Conservation (phyloP, 176 grass and related monocot species). For the Aegilops bicornis region DNA sequence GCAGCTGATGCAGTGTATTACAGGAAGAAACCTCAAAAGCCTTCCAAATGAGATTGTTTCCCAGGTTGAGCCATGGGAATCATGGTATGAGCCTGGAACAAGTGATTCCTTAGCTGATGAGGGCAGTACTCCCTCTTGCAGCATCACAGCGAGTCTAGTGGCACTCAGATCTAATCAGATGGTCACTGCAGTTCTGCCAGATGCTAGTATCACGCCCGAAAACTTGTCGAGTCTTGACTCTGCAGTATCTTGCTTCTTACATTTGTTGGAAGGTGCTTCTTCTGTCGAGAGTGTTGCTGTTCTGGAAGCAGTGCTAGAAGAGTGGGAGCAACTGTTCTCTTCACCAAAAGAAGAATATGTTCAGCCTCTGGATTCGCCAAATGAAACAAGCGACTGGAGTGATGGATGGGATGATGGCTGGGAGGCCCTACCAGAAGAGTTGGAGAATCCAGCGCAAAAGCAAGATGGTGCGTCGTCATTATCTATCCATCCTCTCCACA, state of each 20-base stretch:
- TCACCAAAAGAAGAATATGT: slow-evolving; percentile 41
- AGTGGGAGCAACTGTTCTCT: slow-evolving; percentile 93
- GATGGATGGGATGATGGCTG: slow-evolving; percentile 91
- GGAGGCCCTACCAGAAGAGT: slow-evolving; percentile 81
- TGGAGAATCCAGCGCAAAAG: slow-evolving; percentile 53
- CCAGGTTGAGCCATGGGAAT: slow-evolving; percentile 89
- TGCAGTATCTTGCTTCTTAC: slow-evolving; percentile 86
- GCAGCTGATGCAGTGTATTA: slow-evolving; percentile 90
- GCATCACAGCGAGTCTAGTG: slow-evolving; percentile 75
- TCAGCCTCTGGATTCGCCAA: slow-evolving; percentile 55
- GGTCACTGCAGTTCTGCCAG: slow-evolving; percentile 48
- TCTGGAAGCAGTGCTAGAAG: slow-evolving; percentile 78
- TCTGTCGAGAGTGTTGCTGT: slow-evolving; percentile 52
- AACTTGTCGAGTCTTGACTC: slow-evolving; percentile 63
- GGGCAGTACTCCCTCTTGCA: slow-evolving; percentile 39
- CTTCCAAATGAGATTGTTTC: slow-evolving; percentile 75
- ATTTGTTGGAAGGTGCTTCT: slow-evolving; percentile 62
- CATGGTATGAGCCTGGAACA: slow-evolving; percentile 64
- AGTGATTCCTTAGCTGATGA: slow-evolving; percentile 40
- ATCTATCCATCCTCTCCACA: slow-evolving; percentile 65
- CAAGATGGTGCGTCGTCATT: slow-evolving; percentile 29
- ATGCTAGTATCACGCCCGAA: slow-evolving; percentile 64
- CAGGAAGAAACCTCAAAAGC: slow-evolving; percentile 74
- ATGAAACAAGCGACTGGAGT: slow-evolving; percentile 83
- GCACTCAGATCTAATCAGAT: slow-evolving; percentile 89